Base-by-base conservation (phyloP, 805 yeast genomes). In the Danielia oregonensis region DNA sequence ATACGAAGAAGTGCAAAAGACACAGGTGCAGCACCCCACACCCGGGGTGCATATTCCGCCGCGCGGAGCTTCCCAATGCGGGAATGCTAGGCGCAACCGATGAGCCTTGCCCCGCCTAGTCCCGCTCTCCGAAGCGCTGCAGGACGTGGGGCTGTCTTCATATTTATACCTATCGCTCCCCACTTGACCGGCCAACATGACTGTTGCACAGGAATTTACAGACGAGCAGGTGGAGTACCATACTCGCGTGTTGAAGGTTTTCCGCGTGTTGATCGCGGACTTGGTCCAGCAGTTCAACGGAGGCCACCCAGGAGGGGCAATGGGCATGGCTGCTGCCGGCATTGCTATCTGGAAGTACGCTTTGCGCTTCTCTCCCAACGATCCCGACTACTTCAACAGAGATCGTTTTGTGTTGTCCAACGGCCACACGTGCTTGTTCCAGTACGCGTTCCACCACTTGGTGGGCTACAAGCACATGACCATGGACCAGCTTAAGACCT, bases 271-370 rank as follows among this genome's bases (percentile, higher is more conserved):
- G 6, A 46, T 62, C 15, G 65, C 63, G 5, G 52, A 47, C 26
- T 29, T 45, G n/a, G 52, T 47, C 5, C 50, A 45, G 31, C 50
- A 45, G 30, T 57, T 49, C 39, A 57, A 59, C 18, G 66, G 70
- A 25, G 66, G 68, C 2, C 67, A 61, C 37, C 65, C 65, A 15
- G 68, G 69, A 26, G 61, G 65, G 15, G 68, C 70, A 19, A 57
- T 62, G 57, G 70, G 62, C 8, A 61, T 63, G 68, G 65, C 66
- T 5, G 65, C 68, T 14, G 54, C 63, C 24, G 68, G 65, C 18
- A 36, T 55, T 26, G 58, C 63, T 5, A 40, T 63, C 11, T 63
- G 63, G 63, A 61, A 54, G 29, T 57, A 63, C 35, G 44, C 50
- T 10, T 29, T 63, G 51, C 43, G 41, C 28, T 62, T 44, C 40